These are phyloP conservation scores for Globisporangium viniferum DNA, from an alignment of 352 stramenopile species.

Conservation along the genomic window DNA sequence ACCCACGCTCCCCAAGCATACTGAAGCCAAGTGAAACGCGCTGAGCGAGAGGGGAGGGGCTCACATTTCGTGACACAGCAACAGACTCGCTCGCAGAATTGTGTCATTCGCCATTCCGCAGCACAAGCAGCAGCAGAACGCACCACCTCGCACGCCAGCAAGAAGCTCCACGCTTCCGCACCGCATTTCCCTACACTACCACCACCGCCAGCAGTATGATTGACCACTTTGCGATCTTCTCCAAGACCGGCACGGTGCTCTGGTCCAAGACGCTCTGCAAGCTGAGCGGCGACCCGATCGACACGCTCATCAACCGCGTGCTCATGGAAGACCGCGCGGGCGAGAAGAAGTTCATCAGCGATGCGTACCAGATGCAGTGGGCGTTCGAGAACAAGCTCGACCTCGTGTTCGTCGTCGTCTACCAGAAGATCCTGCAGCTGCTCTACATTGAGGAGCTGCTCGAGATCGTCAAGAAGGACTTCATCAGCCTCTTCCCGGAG, in stretches of 20 bases:
- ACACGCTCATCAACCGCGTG: constrained; percentile 87
- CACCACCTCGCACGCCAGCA: background rate
- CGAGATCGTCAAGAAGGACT: constrained; percentile 84
- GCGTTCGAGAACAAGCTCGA: constrained; percentile 91
- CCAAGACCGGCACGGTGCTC: constrained; percentile 86
- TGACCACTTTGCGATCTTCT: constrained; percentile 92
- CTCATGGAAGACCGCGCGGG: constrained; percentile 88
- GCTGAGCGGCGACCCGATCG: constrained; percentile 80
- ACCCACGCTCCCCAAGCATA: background rate
- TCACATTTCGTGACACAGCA: constrained; percentile 2
- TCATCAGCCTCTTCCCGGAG: constrained; percentile 66
- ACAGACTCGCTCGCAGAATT: background rate
- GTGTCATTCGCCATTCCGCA: constrained; percentile 2
- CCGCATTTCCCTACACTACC: background rate
- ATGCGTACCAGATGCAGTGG: constrained; percentile 90
- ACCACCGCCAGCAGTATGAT: constrained; percentile 59
- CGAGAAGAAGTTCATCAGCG: constrained; percentile 82
- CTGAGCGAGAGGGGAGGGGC: constrained; percentile 9
- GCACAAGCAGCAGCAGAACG: background rate
- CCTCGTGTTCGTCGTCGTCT: constrained; percentile 90
- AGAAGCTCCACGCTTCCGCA: background rate
- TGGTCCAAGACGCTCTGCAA: constrained; percentile 89
- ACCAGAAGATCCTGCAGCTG: constrained; percentile 90
- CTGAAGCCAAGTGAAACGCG: constrained; percentile 2
- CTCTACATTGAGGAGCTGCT: constrained; percentile 91